Evolutionary conservation across 192 early-diverging fungal genomes (phyloP).

Genomic region (Allomyces macrogynus): DNA sequence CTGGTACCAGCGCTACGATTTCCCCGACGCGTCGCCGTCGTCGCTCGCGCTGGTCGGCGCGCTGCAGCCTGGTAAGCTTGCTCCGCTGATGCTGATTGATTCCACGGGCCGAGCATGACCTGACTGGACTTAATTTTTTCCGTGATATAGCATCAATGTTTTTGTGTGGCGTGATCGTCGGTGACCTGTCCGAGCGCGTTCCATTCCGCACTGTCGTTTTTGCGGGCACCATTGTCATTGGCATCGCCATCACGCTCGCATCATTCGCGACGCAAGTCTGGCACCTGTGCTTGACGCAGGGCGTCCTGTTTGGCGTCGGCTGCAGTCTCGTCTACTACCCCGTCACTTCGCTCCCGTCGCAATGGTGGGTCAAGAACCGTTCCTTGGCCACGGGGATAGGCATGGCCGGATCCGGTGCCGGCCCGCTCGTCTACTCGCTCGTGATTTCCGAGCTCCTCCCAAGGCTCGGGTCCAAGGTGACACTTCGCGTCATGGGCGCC

Average conservation of each 20-base stretch:
- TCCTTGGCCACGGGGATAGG: slow-evolving; percentile 26
- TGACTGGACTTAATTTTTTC: too few species aligned
- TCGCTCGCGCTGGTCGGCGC: slow-evolving; percentile 30
- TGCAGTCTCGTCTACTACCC: slow-evolving; percentile 25
- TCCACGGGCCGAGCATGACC: too few species aligned
- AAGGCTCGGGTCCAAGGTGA: slow-evolving; percentile 24
- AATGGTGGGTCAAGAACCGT: slow-evolving; percentile 27
- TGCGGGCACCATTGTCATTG: slow-evolving; percentile 26
- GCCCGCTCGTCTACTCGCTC: slow-evolving; percentile 27
- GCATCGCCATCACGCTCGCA: slow-evolving; percentile 19
- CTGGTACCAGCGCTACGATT: slow-evolving; percentile 13
- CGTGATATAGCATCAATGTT: too few species aligned
- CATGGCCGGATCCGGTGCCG: slow-evolving; percentile 28
- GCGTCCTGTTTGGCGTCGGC: slow-evolving; percentile 37
- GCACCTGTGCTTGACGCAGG: slow-evolving; percentile 34
- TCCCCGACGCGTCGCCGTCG: slow-evolving; percentile 16
- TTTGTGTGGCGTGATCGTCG: slow-evolving; percentile 18
- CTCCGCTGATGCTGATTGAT: too few species aligned
- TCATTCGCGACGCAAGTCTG: slow-evolving; percentile 28
- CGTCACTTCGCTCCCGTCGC: slow-evolving; percentile 25
- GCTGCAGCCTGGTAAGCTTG: slow-evolving; percentile 18
- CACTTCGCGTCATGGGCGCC: slow-evolving; percentile 26
- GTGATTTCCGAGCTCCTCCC: slow-evolving; percentile 20
- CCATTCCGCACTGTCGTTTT: slow-evolving; percentile 24
- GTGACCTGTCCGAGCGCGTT: slow-evolving; percentile 25